Base-by-base conservation (phyloP, 805 yeast species). In the Kluyveromyces lactis region DNA sequence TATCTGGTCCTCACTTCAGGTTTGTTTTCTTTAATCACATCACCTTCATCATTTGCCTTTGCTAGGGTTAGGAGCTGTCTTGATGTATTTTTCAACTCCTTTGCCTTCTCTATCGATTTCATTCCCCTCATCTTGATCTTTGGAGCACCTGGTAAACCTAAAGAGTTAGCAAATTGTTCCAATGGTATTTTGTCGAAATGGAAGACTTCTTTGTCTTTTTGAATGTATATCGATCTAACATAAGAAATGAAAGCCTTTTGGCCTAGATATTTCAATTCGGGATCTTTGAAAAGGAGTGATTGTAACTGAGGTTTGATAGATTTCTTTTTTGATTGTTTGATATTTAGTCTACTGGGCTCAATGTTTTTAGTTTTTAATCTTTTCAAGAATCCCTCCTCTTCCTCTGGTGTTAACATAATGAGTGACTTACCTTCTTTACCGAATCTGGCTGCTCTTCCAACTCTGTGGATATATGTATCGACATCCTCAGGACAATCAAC, bases 121-220 rank as follows among this genome's bases (percentile, higher is more conserved):
- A 58, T 62, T 12, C 79, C 81, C 31, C 68, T 68, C 41, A 90
- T 72, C 57, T 86, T 87, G 51, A 92, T 82, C 51, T 84, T 81
- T 31, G 99, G 99, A 3, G 95, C 95, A 40, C 97, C 95, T 1
- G 97, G 96, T 31, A 92, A 71, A 8, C 99, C 99, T 35, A 89
- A 62, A 3, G 95, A 83, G 43, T 75, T 75, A 4, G 99, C 97
- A 61, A 69, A 87, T 41, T 75, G 84, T 47, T 90, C 96, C 2
- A 81, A 64, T 2, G 95, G 94, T 3, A 90, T 57, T 35, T 77
- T 75, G 10, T 79, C 83, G 29, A 87, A 71, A 48, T 82, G 76
- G 64, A 92, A 92, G 10, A 89, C 79, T 28, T 79, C 83, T 59
- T 86, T 86, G 56, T 90, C 95, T 52, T 81, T 79, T 62, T 89